Conservation (phyloP, 2,329 filamentous ascomycete species). For the Penicillium psychrosexuale region DNA sequence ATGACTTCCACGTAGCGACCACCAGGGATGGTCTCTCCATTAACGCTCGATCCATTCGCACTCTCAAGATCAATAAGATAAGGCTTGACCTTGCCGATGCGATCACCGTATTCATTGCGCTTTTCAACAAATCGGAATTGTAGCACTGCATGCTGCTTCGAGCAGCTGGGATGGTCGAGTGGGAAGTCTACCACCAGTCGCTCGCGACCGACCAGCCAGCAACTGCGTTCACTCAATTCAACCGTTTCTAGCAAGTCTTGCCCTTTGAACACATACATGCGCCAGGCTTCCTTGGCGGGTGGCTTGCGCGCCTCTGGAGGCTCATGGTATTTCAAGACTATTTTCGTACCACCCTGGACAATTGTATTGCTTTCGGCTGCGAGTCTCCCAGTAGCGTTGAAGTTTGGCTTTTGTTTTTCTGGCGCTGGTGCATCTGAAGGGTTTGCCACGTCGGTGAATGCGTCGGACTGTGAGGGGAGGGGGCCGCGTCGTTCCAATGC, state of each 20-base stretch:
- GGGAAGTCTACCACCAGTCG: constrained; percentile 74
- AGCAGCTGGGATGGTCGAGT: constrained; percentile 86
- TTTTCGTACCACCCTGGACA: constrained; percentile 53
- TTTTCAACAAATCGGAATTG: constrained; percentile 86
- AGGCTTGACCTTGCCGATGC: constrained; percentile 72
- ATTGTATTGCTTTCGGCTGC: constrained; percentile 87
- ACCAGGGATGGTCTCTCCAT: constrained; percentile 68
- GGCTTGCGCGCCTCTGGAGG: constrained; percentile 90
- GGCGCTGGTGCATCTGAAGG: constrained; percentile 30
- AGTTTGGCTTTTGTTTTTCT: constrained; percentile 79
- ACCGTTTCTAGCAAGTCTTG: constrained; percentile 76
- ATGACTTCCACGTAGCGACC: constrained; percentile 81
- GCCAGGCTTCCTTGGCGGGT: constrained; percentile 73
- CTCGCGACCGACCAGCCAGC: constrained; percentile 88
- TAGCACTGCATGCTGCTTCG: constrained; percentile 91
- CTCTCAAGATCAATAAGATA: constrained; percentile 94
- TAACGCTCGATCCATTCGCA: constrained; percentile 83
- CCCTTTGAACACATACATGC: constrained; percentile 89
- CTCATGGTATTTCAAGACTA: constrained; percentile 94
- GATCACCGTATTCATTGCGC: constrained; percentile 82
- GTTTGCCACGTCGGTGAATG: constrained; percentile 37
- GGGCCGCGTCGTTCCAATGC: constrained; percentile 38
- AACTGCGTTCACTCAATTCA: constrained; percentile 70
- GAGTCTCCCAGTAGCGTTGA: constrained; percentile 71
- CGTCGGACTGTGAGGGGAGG: constrained; percentile 47